Percentiles rank a stretch among this genome's conserved stretches.
Evolutionary conservation across 148 eudicot genomes (phyloP).

Genomic region (Rhododendron henanense): DNA sequence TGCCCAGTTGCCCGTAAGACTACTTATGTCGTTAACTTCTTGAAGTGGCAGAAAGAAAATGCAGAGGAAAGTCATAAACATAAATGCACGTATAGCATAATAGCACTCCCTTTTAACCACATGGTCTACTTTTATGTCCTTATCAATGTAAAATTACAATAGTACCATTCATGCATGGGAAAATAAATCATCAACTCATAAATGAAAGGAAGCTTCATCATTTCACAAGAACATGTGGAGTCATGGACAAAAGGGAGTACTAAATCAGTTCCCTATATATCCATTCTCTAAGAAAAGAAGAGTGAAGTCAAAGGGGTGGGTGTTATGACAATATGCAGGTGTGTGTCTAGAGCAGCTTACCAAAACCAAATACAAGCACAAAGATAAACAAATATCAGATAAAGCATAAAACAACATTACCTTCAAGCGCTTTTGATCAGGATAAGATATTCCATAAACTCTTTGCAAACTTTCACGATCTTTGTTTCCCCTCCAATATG

Average conservation of each 20-base stretch:
- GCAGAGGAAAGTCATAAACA: neutral
- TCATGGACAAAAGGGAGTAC: neutral
- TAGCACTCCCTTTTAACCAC: neutral
- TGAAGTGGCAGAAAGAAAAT: neutral
- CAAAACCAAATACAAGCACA: neutral
- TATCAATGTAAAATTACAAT: neutral
- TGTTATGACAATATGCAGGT: neutral
- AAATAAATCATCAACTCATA: neutral
- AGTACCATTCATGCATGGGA: neutral
- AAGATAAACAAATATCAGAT: neutral
- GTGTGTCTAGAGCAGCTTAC: neutral
- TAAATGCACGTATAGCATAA: neutral
- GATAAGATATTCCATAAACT: constrained; percentile 95
- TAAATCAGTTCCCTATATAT: neutral
- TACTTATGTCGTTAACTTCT: neutral
- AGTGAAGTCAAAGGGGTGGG: neutral
- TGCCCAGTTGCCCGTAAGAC: neutral
- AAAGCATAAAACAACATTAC: constrained; percentile 23
- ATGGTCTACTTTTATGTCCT: neutral
- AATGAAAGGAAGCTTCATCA: neutral
- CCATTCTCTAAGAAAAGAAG: neutral
- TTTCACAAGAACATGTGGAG: neutral
- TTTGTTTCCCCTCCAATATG: constrained; percentile 93
- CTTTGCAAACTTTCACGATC: constrained; percentile 97
- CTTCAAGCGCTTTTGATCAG: constrained; percentile 78